phyloP scores from a whole-genome alignment of 2,329 filamentous ascomycete genomes.

The Alternaria arbusti region DNA sequence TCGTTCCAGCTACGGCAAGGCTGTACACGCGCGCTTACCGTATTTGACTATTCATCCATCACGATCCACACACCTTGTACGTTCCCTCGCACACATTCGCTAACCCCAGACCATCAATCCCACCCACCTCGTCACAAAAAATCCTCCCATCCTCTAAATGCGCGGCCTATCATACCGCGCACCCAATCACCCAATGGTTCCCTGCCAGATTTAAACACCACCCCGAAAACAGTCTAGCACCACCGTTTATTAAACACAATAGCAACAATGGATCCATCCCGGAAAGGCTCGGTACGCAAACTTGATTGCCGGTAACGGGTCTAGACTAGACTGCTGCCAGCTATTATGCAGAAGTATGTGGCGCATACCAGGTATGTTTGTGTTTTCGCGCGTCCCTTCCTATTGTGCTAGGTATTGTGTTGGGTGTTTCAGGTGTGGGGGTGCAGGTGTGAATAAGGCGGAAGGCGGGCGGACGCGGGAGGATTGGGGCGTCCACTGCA shows the following conservation, averaged over 20 bases:
- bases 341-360: not conserved
- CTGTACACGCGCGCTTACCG: not conserved
- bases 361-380: not conserved
- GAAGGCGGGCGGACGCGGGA: conserved; percentile 5
- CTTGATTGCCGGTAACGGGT: not conserved
- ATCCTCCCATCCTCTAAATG: not conserved
- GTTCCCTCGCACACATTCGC: not conserved
- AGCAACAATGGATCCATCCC: not conserved
- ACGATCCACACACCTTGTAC: not conserved
- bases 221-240: too few species aligned
- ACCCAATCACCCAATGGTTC: too few species aligned
- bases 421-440: conserved; percentile 22
- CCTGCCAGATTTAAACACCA: too few species aligned
- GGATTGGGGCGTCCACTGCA: not conserved
- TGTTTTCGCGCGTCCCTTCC: not conserved
- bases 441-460: conserved; percentile 17
- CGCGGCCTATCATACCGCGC: not conserved
- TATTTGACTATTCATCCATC: too few species aligned
- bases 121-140: too few species aligned
- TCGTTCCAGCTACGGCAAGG: not conserved
- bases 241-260: not conserved
- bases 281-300: not conserved
- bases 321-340: not conserved
- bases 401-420: conserved; percentile 32
- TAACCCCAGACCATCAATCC: not conserved